Evolutionary conservation across 441 rosid genomes (phyloP).

Genomic region (Gossypium davidsonii): DNA sequence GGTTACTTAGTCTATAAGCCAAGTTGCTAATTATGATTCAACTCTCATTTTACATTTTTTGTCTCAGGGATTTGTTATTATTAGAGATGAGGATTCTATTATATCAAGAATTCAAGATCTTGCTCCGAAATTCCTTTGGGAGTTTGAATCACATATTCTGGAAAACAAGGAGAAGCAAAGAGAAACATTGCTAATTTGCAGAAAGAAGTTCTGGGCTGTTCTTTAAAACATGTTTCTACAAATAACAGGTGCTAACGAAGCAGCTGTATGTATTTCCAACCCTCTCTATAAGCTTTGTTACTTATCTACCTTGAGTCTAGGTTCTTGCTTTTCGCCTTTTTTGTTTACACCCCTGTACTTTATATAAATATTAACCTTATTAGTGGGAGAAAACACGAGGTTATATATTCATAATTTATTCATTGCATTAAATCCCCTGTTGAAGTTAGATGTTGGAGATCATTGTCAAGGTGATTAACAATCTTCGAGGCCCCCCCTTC

Average conservation of each 20-base stretch:
- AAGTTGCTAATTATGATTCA: not conserved
- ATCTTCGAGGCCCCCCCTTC: not conserved
- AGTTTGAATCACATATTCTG: constrained; percentile 45
- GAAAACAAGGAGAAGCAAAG: constrained; percentile 48
- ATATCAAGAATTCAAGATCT: constrained; percentile 48
- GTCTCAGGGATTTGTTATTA: constrained; percentile 71
- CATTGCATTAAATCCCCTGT: not conserved
- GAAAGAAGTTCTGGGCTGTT: constrained; percentile 81
- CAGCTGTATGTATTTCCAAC: not conserved
- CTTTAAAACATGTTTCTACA: constrained; percentile 15
- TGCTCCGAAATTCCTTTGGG: constrained; percentile 79
- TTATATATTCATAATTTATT: not conserved
- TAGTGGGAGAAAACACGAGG: not conserved
- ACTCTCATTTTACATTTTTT: not conserved
- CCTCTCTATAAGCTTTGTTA: not conserved
- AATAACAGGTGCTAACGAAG: not conserved
- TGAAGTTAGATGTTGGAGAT: not conserved
- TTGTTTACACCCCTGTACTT: not conserved
- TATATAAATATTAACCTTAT: constrained; percentile 8
- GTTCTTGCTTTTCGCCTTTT: not conserved
- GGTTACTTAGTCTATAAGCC: not conserved
- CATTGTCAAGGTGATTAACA: not conserved
- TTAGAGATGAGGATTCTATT: constrained; percentile 64
- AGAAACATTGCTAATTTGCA: constrained; percentile 66
- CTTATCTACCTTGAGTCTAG: not conserved